Evolutionary conservation across 139 green algal genomes (phyloP).

Genomic region (Haematococcus lacustris): DNA sequence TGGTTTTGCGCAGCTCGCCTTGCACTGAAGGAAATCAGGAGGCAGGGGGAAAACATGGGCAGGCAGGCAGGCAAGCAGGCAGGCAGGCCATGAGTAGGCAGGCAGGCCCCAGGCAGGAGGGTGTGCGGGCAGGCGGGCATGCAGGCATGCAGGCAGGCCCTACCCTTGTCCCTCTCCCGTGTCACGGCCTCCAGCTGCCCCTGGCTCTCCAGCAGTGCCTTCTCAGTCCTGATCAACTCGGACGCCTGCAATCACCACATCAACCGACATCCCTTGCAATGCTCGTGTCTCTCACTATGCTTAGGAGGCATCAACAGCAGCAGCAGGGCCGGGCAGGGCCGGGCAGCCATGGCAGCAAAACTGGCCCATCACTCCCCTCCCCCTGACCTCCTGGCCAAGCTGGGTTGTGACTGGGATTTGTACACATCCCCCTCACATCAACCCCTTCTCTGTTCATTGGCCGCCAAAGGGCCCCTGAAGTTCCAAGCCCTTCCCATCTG

Average conservation of each 20-base stretch:
- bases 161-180: conserved; percentile 32
- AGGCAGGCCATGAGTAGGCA: background rate
- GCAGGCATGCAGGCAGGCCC: background rate
- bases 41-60: background rate
- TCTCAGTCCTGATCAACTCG: conserved; percentile 23
- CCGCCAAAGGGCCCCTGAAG: too few species aligned
- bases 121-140: background rate
- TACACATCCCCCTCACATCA: too few species aligned
- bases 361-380: background rate
- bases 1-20: conserved; percentile 18
- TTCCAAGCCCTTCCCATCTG: too few species aligned
- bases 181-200: conserved; percentile 12
- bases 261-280: background rate
- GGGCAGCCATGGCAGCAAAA: background rate
- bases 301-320: background rate
- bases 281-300: background rate
- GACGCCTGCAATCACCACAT: conserved; percentile 8
- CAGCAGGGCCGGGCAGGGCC: background rate
- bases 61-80: background rate
- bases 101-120: background rate
- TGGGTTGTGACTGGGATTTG: background rate
- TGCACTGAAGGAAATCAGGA: conserved; percentile 13
- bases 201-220: conserved; percentile 23
- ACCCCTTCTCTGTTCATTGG: too few species aligned
- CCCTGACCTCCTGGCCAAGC: background rate